Base-by-base conservation (phyloP, 2,329 filamentous ascomycete species). In the Fusarium staphyleae region DNA sequence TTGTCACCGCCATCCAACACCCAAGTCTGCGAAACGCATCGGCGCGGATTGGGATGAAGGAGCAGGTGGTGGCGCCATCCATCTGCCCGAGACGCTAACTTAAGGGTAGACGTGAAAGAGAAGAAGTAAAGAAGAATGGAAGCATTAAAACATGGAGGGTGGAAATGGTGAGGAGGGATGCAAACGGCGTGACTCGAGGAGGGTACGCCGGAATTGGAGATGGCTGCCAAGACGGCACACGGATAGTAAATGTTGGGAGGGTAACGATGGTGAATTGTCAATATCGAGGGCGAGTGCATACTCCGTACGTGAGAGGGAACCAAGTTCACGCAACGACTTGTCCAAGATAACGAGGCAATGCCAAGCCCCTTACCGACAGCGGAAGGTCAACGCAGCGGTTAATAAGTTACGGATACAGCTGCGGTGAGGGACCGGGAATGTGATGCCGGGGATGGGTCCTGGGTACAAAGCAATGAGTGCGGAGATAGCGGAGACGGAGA, bases 401-500 rank as follows among this genome's bases (percentile, higher is more conserved):
- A n/a, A n/a, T n/a, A n/a, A n/a, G 22, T n/a, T 41, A 22, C 22
- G 9, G 22, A 8, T 14, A 26, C 24, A 39, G 44, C 35, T 29
- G 43, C n/a, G 22, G 35, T 22, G 39, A 42, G 26, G 26, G 26
- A 14, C 34, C 45, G 35, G 45, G 35, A 29, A 40, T 41, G 26
- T n/a, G 35, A 48, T 48, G 35, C 45, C 35, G 13, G 54, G 36
- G 40, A 43, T 24, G 36, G 28, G 44, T 18, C 39, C 49, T 57
- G 53, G 56, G 57, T 48, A 44, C 50, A 52, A 24, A 62, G n/a
- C n/a, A n/a, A n/a, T n/a, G n/a, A 62, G 55, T 60, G 62, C 64
- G 64, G 64, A 66, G 64, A 24, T 66, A 64, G 57, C 52, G 60
- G 63, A 45, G 63, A 54, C 45, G 36, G 46, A 14, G 29, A 24